phyloP scores from a whole-genome alignment of 441 rosid species.

The Eutrema salsugineum region DNA sequence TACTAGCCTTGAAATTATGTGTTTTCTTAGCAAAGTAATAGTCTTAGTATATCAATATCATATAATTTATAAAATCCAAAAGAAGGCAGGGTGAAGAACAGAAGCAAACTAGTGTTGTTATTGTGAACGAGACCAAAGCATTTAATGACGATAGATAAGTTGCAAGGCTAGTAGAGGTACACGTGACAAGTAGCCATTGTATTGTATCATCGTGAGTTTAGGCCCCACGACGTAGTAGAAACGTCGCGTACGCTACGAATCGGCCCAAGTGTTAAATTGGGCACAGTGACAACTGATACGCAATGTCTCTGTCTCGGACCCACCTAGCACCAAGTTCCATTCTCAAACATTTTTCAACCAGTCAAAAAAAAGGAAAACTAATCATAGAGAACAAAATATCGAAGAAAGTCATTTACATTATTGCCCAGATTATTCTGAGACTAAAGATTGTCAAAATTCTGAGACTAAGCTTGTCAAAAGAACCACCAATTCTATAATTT shows the following conservation, averaged over 20 bases:
- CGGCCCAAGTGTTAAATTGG: conserved; percentile 24
- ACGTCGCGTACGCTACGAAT: conserved; percentile 20
- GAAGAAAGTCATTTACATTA: neutral
- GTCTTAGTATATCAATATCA: too few relatives aligned
- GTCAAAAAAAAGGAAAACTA: neutral
- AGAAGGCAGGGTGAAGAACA: neutral
- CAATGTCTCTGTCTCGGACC: conserved; percentile 22
- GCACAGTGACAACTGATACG: conserved; percentile 14
- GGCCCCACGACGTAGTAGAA: neutral
- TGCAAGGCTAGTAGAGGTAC: conserved; percentile 14
- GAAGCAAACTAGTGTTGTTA: neutral
- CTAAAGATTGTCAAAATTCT: neutral
- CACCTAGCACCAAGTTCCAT: conserved; percentile 15
- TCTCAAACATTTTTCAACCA: conserved; percentile 4
- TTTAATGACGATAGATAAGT: conserved; percentile 25
- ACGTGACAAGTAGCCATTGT: conserved; percentile 11
- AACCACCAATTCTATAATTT: neutral
- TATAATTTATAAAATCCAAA: neutral
- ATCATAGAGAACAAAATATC: neutral
- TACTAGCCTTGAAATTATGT: neutral
- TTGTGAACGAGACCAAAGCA: conserved; percentile 3
- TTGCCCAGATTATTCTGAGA: neutral
- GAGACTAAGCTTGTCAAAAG: neutral
- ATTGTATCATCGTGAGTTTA: conserved; percentile 1
- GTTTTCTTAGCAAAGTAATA: neutral